Base-by-base conservation (phyloP, 169 alveolate species). In the Cyclospora cayetanensis region DNA sequence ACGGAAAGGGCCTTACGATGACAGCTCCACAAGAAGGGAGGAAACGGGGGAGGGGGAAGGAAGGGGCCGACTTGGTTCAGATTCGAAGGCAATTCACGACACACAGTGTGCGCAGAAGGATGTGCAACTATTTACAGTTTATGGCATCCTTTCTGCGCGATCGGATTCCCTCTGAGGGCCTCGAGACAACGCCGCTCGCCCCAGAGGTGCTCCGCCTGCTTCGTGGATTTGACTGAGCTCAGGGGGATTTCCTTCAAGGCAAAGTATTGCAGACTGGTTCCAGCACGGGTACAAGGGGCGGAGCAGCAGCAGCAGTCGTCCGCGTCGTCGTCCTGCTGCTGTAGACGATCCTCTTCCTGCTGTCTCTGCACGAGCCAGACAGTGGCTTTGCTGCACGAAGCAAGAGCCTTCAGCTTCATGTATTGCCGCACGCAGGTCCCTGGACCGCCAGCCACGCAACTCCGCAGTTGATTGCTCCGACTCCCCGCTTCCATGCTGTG, bases 181-280 rank as follows among this genome's bases (percentile, higher is more conserved):
- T 85, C 91, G 34, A 68, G 37, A 25, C 22, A 0, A 50, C 7
- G n/a, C 27, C 91, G 29, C 60, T 85, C 91, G 35, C 43, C 43
- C 91, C 91, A 85, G 46, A 85, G 52, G 31, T 85, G 91, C 72
- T 85, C 91, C 25, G 91, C 84, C 53, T 85, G 91, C 72, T 85
- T 85, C 52, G 29, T 35, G 37, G 91, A 60, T 12, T 27, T 39
- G 18, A 85, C 37, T n/a, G 70, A 20, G 12, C 41, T 15, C 50
- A 31, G 41, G n/a, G 22, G 68, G 27, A 85, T 20, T 50, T 68
- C 91, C 68, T 85, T 84, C 27, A 84, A 4, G 15, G 91, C 91
- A 84, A 39, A 84, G 41, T 65, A 65, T 1, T 18, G n/a, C 25
- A 35, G n/a, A 41, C 77, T 65, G 77, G 77, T 20, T 27, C 43